Evolutionary conservation across 371 early-diverging fungal genomes (phyloP).

Genomic region (Mortierella sp.): DNA sequence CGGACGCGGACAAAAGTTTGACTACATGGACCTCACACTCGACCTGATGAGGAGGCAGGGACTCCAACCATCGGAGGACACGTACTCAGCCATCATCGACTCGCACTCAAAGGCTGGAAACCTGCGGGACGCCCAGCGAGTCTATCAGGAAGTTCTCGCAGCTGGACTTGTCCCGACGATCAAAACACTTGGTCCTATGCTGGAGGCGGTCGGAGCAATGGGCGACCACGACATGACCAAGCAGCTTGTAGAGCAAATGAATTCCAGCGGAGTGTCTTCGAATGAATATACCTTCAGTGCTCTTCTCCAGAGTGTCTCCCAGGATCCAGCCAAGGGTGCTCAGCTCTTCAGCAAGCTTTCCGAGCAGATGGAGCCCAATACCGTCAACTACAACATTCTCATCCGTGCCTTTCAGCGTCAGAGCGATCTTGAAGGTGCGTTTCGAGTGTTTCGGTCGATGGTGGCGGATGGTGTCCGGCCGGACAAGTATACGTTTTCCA

Average conservation of each 20-base stretch:
- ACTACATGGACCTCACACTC: conserved; percentile 48
- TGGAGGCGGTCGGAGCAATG: conserved; percentile 56
- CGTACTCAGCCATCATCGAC: conserved; percentile 51
- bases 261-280: conserved; percentile 43
- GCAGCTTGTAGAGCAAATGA: conserved; percentile 55
- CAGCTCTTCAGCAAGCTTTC: conserved; percentile 44
- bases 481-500: conserved; percentile 51
- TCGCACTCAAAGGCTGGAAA: conserved; percentile 52
- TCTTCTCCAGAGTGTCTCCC: conserved; percentile 39
- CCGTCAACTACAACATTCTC: conserved; percentile 49
- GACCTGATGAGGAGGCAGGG: conserved; percentile 47
- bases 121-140: conserved; percentile 46
- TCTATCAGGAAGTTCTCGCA: conserved; percentile 41
- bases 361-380: conserved; percentile 42
- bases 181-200: conserved; percentile 45
- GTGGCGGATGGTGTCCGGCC: conserved; percentile 20
- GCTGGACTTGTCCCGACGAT: conserved; percentile 33
- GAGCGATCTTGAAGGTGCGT: conserved; percentile 54
- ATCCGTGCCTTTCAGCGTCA: conserved; percentile 49
- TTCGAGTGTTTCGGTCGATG: conserved; percentile 48
- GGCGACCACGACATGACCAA: conserved; percentile 55
- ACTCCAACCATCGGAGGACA: conserved; percentile 37
- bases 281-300: conserved; percentile 54
- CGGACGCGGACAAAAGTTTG: conserved; percentile 36
- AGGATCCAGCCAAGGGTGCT: conserved; percentile 21